phyloP scores from a whole-genome alignment of 192 early-diverging fungal species.

The Podila minutissima region DNA sequence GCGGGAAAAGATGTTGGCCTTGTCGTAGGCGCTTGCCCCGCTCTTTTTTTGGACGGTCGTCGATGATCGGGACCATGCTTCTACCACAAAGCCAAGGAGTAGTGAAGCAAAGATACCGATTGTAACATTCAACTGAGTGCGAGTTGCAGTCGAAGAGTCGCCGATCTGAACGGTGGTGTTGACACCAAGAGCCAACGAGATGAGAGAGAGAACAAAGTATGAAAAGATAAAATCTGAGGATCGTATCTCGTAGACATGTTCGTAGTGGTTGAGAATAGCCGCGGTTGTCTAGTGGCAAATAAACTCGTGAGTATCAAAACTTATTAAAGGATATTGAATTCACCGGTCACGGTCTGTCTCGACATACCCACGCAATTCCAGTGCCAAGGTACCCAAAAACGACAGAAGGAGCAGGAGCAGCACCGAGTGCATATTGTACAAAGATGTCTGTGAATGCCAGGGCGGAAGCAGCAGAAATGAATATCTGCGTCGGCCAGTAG shows the following conservation, averaged over 20 bases:
- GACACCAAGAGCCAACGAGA: not conserved
- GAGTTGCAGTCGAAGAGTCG: too few species aligned
- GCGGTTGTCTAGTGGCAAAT: not conserved
- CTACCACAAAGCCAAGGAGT: conserved; percentile 12
- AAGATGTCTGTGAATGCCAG: not conserved
- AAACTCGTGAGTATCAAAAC: not conserved
- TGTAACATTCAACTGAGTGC: not conserved
- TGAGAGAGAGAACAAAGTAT: conserved; percentile 9
- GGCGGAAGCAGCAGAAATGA: not conserved
- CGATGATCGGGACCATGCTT: conserved; percentile 24
- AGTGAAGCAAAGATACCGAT: not conserved
- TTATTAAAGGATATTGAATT: not conserved
- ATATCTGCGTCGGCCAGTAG: conserved; percentile 25
- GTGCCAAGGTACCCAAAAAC: conserved; percentile 13
- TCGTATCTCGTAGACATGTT: conserved; percentile 24
- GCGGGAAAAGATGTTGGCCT: conserved; percentile 23
- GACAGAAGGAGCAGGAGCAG: not conserved
- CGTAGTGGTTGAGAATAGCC: conserved; percentile 5
- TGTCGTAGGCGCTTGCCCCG: conserved; percentile 26
- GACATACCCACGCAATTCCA: conserved; percentile 24
- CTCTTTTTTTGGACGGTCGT: conserved; percentile 15
- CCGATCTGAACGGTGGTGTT: not conserved
- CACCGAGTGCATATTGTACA: not conserved
- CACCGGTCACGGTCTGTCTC: too few species aligned
- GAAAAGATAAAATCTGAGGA: conserved; percentile 28